These are phyloP conservation scores for Aureobasidium sp. DNA, from an alignment of 2,329 filamentous ascomycete species.

Conservation along the genomic window DNA sequence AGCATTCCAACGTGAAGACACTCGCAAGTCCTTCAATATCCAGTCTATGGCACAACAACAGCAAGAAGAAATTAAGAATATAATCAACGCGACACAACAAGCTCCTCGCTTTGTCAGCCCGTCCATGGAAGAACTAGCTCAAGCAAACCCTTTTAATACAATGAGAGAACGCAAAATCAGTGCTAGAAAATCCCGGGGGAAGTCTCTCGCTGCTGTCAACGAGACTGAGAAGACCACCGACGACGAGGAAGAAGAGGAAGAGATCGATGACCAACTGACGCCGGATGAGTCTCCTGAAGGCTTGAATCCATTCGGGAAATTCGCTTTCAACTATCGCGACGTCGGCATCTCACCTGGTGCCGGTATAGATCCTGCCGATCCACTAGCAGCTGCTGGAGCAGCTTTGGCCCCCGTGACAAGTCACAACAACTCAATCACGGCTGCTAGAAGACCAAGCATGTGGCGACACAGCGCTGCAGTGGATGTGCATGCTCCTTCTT, in stretches of 20 bases:
- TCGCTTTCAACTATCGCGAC: not conserved
- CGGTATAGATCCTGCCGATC: not conserved
- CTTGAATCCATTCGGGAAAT: not conserved
- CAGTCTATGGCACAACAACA: slow-evolving; percentile 16
- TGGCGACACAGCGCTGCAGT: not conserved
- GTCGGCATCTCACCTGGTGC: slow-evolving; percentile 12
- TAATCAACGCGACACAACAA: slow-evolving; percentile 14
- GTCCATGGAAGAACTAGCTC: slow-evolving; percentile 4
- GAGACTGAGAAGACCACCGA: not conserved
- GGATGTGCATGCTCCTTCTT: not conserved
- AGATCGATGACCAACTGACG: not conserved
- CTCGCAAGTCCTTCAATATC: slow-evolving; percentile 10
- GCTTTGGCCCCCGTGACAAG: not conserved
- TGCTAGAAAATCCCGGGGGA: not conserved
- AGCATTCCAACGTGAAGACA: slow-evolving; percentile 8
- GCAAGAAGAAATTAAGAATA: slow-evolving; percentile 16
- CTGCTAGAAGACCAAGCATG: not conserved
- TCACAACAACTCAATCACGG: not conserved
- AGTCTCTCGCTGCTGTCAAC: slow-evolving; percentile 13
- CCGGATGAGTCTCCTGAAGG: not conserved
- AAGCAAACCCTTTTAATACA: slow-evolving; percentile 10
- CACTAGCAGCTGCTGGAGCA: not conserved
- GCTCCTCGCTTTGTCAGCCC: slow-evolving; percentile 3
- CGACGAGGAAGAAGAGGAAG: not conserved
- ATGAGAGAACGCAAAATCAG: slow-evolving; percentile 7